phyloP scores from a whole-genome alignment of 352 stramenopile species.

The Globisporangium splendens region DNA sequence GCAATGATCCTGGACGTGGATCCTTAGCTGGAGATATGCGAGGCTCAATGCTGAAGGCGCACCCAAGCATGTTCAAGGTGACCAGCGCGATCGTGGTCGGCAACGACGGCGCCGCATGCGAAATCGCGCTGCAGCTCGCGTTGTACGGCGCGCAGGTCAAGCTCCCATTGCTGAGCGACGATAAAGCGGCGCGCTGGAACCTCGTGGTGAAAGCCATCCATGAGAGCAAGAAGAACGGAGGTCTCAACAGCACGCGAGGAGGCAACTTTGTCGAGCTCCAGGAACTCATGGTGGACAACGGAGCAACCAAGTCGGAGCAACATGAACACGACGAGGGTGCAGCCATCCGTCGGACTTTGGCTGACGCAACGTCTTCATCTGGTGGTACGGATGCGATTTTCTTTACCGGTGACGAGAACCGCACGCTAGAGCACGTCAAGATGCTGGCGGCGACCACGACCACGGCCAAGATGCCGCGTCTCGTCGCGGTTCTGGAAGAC shows the following conservation, averaged over 20 bases:
- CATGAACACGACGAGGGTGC: not conserved
- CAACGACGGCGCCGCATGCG: slow-evolving; percentile 57
- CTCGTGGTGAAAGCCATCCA: not conserved
- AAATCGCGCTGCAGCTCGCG: slow-evolving; percentile 55
- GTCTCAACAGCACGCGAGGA: not conserved
- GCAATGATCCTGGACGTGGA: too few species aligned
- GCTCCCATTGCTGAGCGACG: slow-evolving; percentile 54
- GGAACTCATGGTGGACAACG: not conserved
- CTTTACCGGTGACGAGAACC: too few species aligned
- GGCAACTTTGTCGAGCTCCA: slow-evolving; percentile 4
- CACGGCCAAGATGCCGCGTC: too few species aligned
- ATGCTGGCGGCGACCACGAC: slow-evolving; percentile 3
- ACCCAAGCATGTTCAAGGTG: slow-evolving; percentile 29
- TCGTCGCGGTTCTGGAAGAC: too few species aligned
- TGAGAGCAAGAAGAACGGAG: not conserved
- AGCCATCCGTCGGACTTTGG: slow-evolving; percentile 2
- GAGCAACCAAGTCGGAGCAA: not conserved
- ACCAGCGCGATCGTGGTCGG: slow-evolving; percentile 55
- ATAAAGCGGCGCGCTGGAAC: slow-evolving; percentile 9
- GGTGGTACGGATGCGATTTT: too few species aligned
- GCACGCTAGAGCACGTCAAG: not conserved
- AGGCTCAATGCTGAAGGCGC: not conserved
- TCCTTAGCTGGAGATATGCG: too few species aligned
- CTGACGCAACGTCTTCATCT: not conserved
- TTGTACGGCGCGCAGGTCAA: slow-evolving; percentile 61